Base-by-base conservation (phyloP, 2,329 filamentous ascomycete genomes). In the Fusarium sublunatum region DNA sequence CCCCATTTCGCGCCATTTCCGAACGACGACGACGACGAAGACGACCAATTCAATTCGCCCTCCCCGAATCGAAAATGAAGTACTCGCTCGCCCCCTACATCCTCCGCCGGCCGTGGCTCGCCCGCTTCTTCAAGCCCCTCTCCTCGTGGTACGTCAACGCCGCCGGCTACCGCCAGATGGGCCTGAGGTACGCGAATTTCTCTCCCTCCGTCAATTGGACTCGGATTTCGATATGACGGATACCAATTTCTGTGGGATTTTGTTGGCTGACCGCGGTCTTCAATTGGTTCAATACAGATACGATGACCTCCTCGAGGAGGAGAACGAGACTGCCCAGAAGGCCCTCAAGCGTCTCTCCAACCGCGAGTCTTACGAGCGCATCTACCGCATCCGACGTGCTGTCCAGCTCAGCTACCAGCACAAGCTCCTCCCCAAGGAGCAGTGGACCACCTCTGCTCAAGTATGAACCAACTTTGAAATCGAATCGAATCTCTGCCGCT, bases 301-400 rank as follows among this genome's bases (percentile, higher is more conserved):
- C 85, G 95, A 99, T 81, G 95, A 99, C 78, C 82, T 99, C 77
- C 91, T 97, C 77, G 88, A 91, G 77, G 95, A 99, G 81, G 95
- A 99, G 83, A 90, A 86, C 83, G 91, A 95, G 73, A 81, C 84
- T 56, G 92, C 97, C 73, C 90, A 95, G 79, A 86, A 89, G 72
- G 95, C 95, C 65, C 86, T 99, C 75, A 91, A 91, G 86, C 92
- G 95, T 77, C 91, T 99, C 64, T 87, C 91, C 56, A 86, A 92
- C 73, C 92, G 96, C 84, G 92, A 95, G 77, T 86, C 89, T 73
- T 98, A 98, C 83, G 95, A 99, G 83, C 94, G 95, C 78, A 88
- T 98, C 78, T 99, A 93, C 89, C 93, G 95, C 76, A 88, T 99
- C 80, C 92, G 95, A 82, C 89, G 95, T 81, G 94, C 95, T 73